A percentile compares a stretch with the other conserved stretches of the same genome.
phyloP scores from a whole-genome alignment of 2,329 filamentous ascomycete genomes.

The Fusarium chaquense region DNA sequence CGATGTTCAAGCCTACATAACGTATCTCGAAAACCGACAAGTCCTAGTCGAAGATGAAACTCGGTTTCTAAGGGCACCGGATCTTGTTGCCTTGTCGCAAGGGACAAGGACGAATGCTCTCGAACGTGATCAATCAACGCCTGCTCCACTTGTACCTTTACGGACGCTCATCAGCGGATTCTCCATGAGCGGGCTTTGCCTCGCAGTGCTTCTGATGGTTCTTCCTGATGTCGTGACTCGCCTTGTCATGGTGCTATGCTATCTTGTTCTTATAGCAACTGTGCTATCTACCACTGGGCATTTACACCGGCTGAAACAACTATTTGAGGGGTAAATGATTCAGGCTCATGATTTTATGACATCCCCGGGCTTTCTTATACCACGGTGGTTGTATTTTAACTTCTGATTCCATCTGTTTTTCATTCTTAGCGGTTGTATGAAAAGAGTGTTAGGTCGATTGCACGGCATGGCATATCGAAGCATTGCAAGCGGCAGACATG shows the following conservation, averaged over 20 bases:
- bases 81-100: constrained; percentile 26
- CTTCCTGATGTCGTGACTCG: constrained; percentile 35
- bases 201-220: constrained; percentile 27
- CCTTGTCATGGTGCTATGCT: constrained; percentile 29
- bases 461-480: too few species aligned
- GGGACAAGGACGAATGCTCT: constrained; percentile 11
- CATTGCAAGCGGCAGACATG: neutral
- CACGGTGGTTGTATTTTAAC: too few species aligned
- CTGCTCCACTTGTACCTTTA: constrained; percentile 13
- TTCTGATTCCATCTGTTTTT: neutral
- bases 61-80: constrained; percentile 64
- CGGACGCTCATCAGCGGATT: constrained; percentile 29
- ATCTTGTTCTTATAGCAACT: constrained; percentile 26
- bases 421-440: neutral
- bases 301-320: constrained; percentile 24
- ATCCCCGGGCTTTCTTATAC: neutral
- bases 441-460: neutral
- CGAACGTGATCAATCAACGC: constrained; percentile 7
- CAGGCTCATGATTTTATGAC: too few species aligned
- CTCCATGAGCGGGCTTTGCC: constrained; percentile 31
- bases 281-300: constrained; percentile 32
- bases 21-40: constrained; percentile 66
- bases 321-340: constrained; percentile 18
- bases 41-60: constrained; percentile 69
- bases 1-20: constrained; percentile 62